Evolutionary conservation across 1,284 basidiomycete genomes (phyloP).

Genomic region (Testicularia cyperi): DNA sequence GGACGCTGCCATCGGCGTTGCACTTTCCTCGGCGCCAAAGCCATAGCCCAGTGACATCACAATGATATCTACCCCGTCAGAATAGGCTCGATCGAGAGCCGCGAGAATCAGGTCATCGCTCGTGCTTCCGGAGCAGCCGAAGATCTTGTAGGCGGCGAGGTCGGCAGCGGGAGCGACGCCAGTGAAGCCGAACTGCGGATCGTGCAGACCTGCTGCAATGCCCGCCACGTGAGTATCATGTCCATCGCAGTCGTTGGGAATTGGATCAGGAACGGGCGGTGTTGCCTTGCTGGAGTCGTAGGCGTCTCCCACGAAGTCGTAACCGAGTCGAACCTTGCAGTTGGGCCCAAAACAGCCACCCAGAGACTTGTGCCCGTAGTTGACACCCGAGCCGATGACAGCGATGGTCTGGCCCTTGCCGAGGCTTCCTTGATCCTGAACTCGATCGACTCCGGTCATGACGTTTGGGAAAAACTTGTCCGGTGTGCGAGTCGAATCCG

Average conservation of each 20-base stretch:
- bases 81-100: slow-evolving; percentile 52
- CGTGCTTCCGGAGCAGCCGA: slow-evolving; percentile 60
- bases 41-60: slow-evolving; percentile 68
- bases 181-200: slow-evolving; percentile 52
- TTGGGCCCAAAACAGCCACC: slow-evolving; percentile 61
- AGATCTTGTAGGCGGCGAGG: slow-evolving; percentile 61
- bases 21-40: slow-evolving; percentile 31
- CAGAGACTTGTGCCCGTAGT: slow-evolving; percentile 69
- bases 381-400: slow-evolving; percentile 64
- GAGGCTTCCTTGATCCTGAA: slow-evolving; percentile 65
- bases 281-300: slow-evolving; percentile 59
- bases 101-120: slow-evolving; percentile 61
- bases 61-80: slow-evolving; percentile 65
- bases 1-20: slow-evolving; percentile 28
- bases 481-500: too few species aligned
- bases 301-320: slow-evolving; percentile 55
- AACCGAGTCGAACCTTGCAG: slow-evolving; percentile 39
- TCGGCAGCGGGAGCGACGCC: slow-evolving; percentile 43
- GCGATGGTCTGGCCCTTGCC: slow-evolving; percentile 67
- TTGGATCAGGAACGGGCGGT: slow-evolving; percentile 60
- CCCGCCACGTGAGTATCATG: slow-evolving; percentile 68
- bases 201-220: slow-evolving; percentile 68
- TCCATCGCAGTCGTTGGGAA: slow-evolving; percentile 58
- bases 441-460: slow-evolving; percentile 63
- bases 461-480: slow-evolving; percentile 45